Conservation (phyloP, 371 early-diverging fungal species). For the Mortierella sp. region DNA sequence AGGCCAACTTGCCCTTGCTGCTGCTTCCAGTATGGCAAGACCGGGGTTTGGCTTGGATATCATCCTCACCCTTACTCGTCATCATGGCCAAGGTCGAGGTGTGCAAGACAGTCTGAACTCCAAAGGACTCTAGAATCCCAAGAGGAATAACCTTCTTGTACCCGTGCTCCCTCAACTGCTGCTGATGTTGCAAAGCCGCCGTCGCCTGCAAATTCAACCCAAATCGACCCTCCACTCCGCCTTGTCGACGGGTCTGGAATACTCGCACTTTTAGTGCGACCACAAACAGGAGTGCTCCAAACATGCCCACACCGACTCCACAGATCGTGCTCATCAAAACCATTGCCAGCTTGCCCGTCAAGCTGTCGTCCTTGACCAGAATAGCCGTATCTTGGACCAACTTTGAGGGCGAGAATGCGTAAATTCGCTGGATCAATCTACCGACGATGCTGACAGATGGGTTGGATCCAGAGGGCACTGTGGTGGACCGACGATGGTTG, state of each 20-base stretch:
- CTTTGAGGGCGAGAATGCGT: constrained; percentile 27
- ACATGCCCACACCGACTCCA: constrained; percentile 45
- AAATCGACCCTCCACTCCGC: not conserved
- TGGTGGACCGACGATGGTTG: not conserved
- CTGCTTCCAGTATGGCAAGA: not conserved
- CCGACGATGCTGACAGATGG: too few relatives aligned
- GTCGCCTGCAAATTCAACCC: constrained; percentile 4
- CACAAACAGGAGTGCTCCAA: constrained; percentile 48
- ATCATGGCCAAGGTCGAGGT: constrained; percentile 24
- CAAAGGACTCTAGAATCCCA: constrained; percentile 34
- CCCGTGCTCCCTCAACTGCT: constrained; percentile 14
- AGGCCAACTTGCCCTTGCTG: constrained; percentile 1
- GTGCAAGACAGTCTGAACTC: constrained; percentile 33
- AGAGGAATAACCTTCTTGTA: constrained; percentile 34
- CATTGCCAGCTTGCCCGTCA: constrained; percentile 32
- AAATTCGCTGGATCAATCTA: not conserved
- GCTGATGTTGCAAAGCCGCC: constrained; percentile 25
- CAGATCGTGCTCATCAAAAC: constrained; percentile 50
- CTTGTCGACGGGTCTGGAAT: constrained; percentile 26
- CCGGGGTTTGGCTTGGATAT: not conserved
- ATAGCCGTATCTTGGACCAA: constrained; percentile 19
- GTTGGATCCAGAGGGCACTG: not conserved
- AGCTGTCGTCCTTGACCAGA: constrained; percentile 30
- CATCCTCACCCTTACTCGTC: not conserved
- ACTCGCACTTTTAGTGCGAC: constrained; percentile 48